These are phyloP conservation scores for Onygenales sp. DNA, from an alignment of 2,329 filamentous ascomycete species.

Conservation along the genomic window DNA sequence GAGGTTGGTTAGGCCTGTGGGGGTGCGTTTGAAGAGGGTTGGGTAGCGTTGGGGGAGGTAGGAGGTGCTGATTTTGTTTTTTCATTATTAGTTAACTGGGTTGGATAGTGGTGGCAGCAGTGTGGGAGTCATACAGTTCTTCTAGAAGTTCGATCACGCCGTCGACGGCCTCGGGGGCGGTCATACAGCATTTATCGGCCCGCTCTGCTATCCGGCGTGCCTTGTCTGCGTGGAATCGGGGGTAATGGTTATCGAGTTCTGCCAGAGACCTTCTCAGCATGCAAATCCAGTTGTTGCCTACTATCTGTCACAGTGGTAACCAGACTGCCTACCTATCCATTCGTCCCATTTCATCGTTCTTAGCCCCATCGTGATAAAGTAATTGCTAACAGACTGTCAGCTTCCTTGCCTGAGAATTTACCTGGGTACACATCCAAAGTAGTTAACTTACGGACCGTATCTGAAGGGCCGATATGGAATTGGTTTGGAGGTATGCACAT, in stretches of 20 bases:
- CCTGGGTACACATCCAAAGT: not conserved
- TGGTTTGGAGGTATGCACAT: constrained; percentile 57
- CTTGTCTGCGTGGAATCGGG: constrained; percentile 64
- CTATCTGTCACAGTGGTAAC: not conserved
- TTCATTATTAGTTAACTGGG: not conserved
- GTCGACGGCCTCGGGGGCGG: constrained; percentile 59
- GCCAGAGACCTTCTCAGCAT: not conserved
- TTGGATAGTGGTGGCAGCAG: not conserved
- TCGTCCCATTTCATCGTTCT: constrained; percentile 60
- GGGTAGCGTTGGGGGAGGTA: constrained; percentile 73
- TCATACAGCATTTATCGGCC: constrained; percentile 57
- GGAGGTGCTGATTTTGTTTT: constrained; percentile 24
- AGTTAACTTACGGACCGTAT: constrained; percentile 50
- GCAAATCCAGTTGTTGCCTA: not conserved
- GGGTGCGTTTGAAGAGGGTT: constrained; percentile 54
- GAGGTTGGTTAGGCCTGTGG: constrained; percentile 56
- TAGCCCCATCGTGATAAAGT: constrained; percentile 68
- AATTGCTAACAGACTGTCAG: constrained; percentile 38
- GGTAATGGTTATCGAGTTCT: constrained; percentile 73
- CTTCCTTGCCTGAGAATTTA: not conserved
- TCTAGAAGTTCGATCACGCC: constrained; percentile 68
- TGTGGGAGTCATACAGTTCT: constrained; percentile 44
- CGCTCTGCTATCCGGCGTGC: constrained; percentile 56
- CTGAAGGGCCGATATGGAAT: constrained; percentile 71
- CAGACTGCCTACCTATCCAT: constrained; percentile 50